A percentile compares a stretch with the other conserved stretches of the same genome.
Evolutionary conservation across 495 filamentous ascomycete species (phyloP).

Genomic region (Hamigera avellanea): DNA sequence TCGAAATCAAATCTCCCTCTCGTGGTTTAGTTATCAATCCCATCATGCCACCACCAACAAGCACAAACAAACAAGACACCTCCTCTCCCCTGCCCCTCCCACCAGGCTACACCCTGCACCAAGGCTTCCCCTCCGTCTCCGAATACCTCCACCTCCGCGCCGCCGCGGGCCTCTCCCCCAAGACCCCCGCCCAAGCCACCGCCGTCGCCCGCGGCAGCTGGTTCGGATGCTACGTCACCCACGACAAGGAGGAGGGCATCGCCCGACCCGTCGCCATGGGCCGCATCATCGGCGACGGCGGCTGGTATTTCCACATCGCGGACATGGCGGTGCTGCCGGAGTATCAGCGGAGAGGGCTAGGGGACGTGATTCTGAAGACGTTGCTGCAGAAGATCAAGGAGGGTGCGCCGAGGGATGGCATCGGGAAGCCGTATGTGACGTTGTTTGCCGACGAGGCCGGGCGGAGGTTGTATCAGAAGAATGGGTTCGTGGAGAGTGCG

Average conservation of each 20-base stretch:
- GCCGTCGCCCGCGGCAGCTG: conserved; percentile 24
- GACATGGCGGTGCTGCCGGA: conserved; percentile 39
- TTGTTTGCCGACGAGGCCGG: conserved; percentile 36
- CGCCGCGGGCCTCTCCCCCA: conserved; percentile 21
- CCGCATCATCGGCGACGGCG: conserved; percentile 40
- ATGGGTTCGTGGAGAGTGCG: conserved; percentile 37
- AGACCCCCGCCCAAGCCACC: conserved; percentile 23
- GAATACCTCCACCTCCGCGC: conserved; percentile 28
- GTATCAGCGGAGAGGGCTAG: conserved; percentile 39
- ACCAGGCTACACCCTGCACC: conserved; percentile 17
- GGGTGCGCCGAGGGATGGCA: conserved; percentile 19
- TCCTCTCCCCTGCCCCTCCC: conserved; percentile 12
- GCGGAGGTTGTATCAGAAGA: conserved; percentile 29
- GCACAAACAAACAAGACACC: too few relatives aligned
- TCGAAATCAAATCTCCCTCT: too few relatives aligned
- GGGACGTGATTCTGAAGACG: conserved; percentile 30
- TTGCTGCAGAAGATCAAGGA: conserved; percentile 27
- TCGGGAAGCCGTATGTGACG: conserved; percentile 28
- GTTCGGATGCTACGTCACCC: conserved; percentile 30
- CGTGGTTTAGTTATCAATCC: too few relatives aligned
- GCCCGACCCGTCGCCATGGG: conserved; percentile 33
- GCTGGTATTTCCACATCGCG: conserved; percentile 41
- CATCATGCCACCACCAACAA: too few relatives aligned
- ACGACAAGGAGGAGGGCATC: conserved; percentile 4
- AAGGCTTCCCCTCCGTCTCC: conserved; percentile 23